Percentiles rank a stretch among this genome's conserved stretches.
Evolutionary conservation across 164 flowering plant genomes (phyloP).

Genomic region (Liquidambar formosana): DNA sequence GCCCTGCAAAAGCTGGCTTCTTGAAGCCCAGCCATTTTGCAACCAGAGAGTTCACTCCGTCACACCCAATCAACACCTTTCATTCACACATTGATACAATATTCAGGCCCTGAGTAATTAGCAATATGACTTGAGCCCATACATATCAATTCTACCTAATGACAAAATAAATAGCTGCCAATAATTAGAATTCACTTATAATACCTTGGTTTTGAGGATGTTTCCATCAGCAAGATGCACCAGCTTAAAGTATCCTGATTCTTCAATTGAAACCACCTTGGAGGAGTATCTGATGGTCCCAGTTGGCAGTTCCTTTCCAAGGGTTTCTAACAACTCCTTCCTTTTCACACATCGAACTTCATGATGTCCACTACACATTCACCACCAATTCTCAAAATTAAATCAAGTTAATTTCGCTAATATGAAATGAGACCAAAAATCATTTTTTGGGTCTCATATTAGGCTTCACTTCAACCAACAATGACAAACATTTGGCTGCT

Average conservation of each 20-base stretch:
- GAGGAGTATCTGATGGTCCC: constrained; percentile 69
- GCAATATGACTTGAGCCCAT: not conserved
- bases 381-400: not conserved
- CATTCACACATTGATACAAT: not conserved
- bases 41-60: constrained; percentile 56
- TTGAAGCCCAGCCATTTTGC: constrained; percentile 49
- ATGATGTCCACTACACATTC: constrained; percentile 31
- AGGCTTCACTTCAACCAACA: too few relatives aligned
- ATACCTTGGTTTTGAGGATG: constrained; percentile 45
- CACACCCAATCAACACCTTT: constrained; percentile 41
- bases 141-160: not conserved
- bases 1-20: constrained; percentile 32
- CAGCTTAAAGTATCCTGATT: constrained; percentile 43
- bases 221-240: constrained; percentile 73
- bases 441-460: too few relatives aligned
- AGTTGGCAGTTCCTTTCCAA: constrained; percentile 59
- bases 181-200: not conserved
- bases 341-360: constrained; percentile 63
- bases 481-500: too few relatives aligned
- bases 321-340: constrained; percentile 51
- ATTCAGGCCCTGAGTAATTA: not conserved
- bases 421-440: too few relatives aligned
- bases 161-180: not conserved
- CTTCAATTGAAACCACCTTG: constrained; percentile 58
- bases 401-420: not conserved